Conservation (phyloP, 441 rosid species). For the Omphalea diandra region DNA sequence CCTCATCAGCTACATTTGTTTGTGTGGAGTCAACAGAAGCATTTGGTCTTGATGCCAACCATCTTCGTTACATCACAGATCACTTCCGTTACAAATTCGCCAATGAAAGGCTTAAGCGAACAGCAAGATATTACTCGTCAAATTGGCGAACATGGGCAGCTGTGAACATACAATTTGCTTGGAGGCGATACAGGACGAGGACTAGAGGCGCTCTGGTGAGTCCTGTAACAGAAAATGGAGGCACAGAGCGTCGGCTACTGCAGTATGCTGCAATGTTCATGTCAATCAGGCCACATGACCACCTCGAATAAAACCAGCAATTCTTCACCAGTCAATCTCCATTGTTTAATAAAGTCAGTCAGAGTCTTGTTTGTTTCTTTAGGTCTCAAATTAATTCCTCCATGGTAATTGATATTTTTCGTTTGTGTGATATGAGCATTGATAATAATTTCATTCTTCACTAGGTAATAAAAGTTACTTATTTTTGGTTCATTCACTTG, state of each 20-base stretch:
- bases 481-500: neutral
- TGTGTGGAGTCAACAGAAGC: slow-evolving; percentile 52
- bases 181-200: slow-evolving; percentile 56
- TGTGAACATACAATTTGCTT: slow-evolving; percentile 60
- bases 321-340: neutral
- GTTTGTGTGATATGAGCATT: neutral
- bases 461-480: neutral
- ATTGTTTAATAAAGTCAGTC: slow-evolving; percentile 15
- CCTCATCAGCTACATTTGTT: slow-evolving; percentile 64
- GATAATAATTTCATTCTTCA: neutral
- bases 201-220: slow-evolving; percentile 40
- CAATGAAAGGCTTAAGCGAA: slow-evolving; percentile 58
- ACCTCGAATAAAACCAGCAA: slow-evolving; percentile 45
- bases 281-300: slow-evolving; percentile 82
- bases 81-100: slow-evolving; percentile 70
- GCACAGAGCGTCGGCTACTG: slow-evolving; percentile 38
- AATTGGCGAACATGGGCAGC: slow-evolving; percentile 84
- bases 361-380: neutral
- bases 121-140: slow-evolving; percentile 68
- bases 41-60: slow-evolving; percentile 46
- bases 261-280: slow-evolving; percentile 74
- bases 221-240: slow-evolving; percentile 29
- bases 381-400: slow-evolving; percentile 3
- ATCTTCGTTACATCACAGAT: slow-evolving; percentile 58
- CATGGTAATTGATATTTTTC: neutral